These are phyloP conservation scores for Gossypium herbaceum DNA, from an alignment of 345 rosid species.

Conservation along the genomic window DNA sequence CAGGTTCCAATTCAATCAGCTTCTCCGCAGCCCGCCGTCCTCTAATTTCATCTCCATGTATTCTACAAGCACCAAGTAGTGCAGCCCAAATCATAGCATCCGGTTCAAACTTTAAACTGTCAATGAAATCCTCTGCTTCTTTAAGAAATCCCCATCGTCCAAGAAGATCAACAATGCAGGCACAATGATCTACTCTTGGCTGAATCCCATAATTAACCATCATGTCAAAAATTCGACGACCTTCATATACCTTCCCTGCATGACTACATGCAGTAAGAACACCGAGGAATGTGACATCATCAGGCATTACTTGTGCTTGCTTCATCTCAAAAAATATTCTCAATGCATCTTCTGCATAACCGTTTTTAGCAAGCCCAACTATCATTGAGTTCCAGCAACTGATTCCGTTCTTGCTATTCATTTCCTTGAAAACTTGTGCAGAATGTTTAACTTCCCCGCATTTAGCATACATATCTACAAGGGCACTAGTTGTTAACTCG, in stretches of 20 bases:
- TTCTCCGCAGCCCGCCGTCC: constrained; percentile 69
- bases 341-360: constrained; percentile 79
- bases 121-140: constrained; percentile 75
- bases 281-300: constrained; percentile 88
- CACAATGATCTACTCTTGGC: constrained; percentile 75
- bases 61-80: constrained; percentile 81
- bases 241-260: constrained; percentile 76
- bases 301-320: constrained; percentile 51
- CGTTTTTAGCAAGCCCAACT: constrained; percentile 87
- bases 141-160: constrained; percentile 84
- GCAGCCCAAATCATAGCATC: constrained; percentile 85
- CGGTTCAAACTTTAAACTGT: constrained; percentile 48
- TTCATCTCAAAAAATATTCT: constrained; percentile 57
- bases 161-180: constrained; percentile 93
- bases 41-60: constrained; percentile 75
- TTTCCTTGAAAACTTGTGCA: constrained; percentile 56
- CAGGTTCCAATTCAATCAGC: constrained; percentile 71
- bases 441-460: constrained; percentile 80
- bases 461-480: constrained; percentile 96
- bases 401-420: constrained; percentile 44
- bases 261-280: constrained; percentile 94
- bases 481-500: constrained; percentile 70
- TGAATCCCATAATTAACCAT: constrained; percentile 60
- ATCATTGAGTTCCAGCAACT: constrained; percentile 92
- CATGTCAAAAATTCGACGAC: constrained; percentile 53